Conservation (phyloP, 768 basidiomycete genomes). For the Gymnopilus junonius region DNA sequence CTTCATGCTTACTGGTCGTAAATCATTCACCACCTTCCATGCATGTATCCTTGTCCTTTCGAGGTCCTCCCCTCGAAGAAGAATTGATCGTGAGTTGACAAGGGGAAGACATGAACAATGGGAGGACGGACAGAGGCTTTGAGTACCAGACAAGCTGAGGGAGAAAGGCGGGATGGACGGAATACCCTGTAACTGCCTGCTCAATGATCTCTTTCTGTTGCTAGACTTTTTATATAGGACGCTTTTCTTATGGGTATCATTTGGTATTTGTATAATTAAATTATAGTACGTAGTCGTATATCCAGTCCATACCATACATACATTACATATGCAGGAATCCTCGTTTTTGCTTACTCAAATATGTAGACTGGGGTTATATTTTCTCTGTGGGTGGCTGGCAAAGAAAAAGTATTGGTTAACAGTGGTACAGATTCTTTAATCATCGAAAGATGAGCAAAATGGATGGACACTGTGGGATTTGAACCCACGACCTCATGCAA, state of each 20-base stretch:
- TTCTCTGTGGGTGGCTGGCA: too few species aligned
- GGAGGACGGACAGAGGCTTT: not conserved
- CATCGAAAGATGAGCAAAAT: not conserved
- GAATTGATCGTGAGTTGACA: not conserved
- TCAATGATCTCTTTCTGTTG: not conserved
- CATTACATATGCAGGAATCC: not conserved
- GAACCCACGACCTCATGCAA: constrained; percentile 64
- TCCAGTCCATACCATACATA: constrained; percentile 1
- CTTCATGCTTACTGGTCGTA: not conserved
- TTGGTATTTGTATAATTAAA: constrained; percentile 2
- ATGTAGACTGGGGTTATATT: not conserved
- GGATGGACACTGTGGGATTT: constrained; percentile 55
- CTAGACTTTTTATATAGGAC: not conserved
- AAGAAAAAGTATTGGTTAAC: not conserved
- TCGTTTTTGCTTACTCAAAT: not conserved
- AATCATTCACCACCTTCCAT: too few species aligned
- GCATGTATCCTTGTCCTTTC: not conserved
- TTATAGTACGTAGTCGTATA: constrained; percentile 3
- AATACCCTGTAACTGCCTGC: not conserved
- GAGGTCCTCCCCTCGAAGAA: not conserved
- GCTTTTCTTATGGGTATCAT: not conserved
- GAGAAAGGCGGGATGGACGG: too few species aligned
- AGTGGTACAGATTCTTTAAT: not conserved
- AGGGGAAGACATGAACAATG: not conserved
- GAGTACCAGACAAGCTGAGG: not conserved